Conservation (phyloP, 768 basidiomycete genomes). For the Infundibulicybe gibba region DNA sequence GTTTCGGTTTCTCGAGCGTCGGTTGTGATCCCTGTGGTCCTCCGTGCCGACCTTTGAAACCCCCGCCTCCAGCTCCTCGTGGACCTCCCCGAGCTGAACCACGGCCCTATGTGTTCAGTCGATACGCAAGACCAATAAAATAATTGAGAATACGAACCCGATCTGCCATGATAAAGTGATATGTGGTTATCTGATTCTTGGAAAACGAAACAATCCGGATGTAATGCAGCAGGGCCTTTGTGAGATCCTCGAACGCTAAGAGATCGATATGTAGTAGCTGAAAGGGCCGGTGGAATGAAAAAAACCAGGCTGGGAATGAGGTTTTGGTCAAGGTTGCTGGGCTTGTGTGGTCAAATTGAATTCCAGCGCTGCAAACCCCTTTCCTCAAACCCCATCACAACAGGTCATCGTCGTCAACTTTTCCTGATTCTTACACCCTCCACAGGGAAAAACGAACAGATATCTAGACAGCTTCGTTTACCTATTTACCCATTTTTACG, state of each 20-base stretch:
- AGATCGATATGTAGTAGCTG: background rate
- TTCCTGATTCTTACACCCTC: slow-evolving; percentile 2
- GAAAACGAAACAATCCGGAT: slow-evolving; percentile 3
- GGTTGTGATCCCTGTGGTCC: slow-evolving; percentile 44
- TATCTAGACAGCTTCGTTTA: background rate
- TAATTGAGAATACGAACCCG: slow-evolving; percentile 41
- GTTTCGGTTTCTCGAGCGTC: slow-evolving; percentile 72
- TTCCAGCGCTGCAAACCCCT: slow-evolving; percentile 9
- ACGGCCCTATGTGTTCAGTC: slow-evolving; percentile 52
- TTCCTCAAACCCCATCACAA: slow-evolving; percentile 9
- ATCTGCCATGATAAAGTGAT: slow-evolving; percentile 46
- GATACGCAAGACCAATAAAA: slow-evolving; percentile 22
- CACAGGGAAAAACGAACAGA: slow-evolving; percentile 1
- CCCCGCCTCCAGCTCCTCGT: slow-evolving; percentile 43
- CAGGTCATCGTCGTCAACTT: slow-evolving; percentile 4
- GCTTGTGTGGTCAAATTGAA: slow-evolving; percentile 20
- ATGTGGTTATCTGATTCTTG: slow-evolving; percentile 7
- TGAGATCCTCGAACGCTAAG: background rate
- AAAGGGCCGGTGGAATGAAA: slow-evolving; percentile 5
- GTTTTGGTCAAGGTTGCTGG: slow-evolving; percentile 10
- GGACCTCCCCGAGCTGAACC: slow-evolving; percentile 38
- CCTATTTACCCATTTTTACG: slow-evolving; percentile 11
- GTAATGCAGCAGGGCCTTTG: background rate
- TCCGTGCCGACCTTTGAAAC: slow-evolving; percentile 46
- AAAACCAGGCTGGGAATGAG: background rate